Percentiles rank a stretch among this genome's conserved stretches.
Evolutionary conservation across 352 stramenopile species (phyloP).

Genomic region (Globisporangium barbulae): DNA sequence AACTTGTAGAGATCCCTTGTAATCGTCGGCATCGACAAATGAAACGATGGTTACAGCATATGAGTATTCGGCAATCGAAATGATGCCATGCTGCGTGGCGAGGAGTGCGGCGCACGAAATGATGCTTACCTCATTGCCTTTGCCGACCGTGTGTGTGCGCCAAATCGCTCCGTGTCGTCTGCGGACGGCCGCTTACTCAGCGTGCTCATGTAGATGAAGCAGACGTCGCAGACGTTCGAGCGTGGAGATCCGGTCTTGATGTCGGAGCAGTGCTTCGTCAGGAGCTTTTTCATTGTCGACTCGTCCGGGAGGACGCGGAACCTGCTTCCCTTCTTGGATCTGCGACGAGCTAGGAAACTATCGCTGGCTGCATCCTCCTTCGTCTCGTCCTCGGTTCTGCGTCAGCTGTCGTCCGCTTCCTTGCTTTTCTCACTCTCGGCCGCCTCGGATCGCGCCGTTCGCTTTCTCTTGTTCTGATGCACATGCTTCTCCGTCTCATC

Average conservation of each 20-base stretch:
- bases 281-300: conserved; percentile 3
- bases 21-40: neutral
- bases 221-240: conserved; percentile 17
- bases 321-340: conserved; percentile 1
- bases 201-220: conserved; percentile 11
- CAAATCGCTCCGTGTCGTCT: conserved; percentile 13
- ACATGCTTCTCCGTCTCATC: neutral
- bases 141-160: neutral
- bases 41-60: neutral
- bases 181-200: neutral
- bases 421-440: neutral
- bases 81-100: neutral
- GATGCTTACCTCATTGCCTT: conserved; percentile 12
- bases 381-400: neutral
- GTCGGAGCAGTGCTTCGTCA: conserved; percentile 1
- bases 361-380: neutral
- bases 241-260: conserved; percentile 13
- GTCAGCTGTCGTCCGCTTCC: neutral
- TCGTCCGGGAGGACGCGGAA: conserved; percentile 4
- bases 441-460: neutral
- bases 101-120: neutral
- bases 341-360: neutral
- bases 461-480: conserved; percentile 2
- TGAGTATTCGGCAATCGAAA: neutral
- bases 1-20: conserved; percentile 1